phyloP scores from a whole-genome alignment of 140 eudicot genomes.

The Cichorium intybus region DNA sequence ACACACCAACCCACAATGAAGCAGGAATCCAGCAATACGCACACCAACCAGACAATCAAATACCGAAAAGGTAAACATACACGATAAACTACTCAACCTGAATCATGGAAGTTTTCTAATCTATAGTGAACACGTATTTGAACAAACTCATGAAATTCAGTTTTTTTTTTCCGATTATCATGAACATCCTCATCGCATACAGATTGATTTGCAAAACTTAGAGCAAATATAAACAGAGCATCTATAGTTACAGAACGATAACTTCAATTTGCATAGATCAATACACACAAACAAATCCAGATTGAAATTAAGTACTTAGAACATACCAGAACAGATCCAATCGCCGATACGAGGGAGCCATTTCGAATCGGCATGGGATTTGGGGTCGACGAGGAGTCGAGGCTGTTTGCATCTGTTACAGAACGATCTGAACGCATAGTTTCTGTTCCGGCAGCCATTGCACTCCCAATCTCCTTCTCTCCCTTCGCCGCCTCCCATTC shows the following conservation, averaged over 20 bases:
- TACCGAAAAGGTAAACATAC: conserved; percentile 43
- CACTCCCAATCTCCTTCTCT: conserved; percentile 98
- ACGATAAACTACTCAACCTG: conserved; percentile 65
- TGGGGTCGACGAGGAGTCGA: conserved; percentile 79
- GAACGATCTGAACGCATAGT: conserved; percentile 89
- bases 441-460: conserved; percentile 68
- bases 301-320: too few species aligned
- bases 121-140: background rate
- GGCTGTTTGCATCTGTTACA: conserved; percentile 93
- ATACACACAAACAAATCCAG: too few species aligned
- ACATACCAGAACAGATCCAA: conserved; percentile 87
- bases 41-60: conserved; percentile 76
- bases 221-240: background rate
- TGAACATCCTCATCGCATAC: conserved; percentile 1
- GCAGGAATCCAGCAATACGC: conserved; percentile 74
- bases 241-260: too few species aligned
- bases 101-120: conserved; percentile 19
- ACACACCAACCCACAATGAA: conserved; percentile 85
- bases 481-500: conserved; percentile 66
- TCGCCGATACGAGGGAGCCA: conserved; percentile 96
- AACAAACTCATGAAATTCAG: background rate
- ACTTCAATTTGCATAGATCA: too few species aligned
- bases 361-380: conserved; percentile 83
- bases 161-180: background rate
- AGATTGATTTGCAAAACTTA: conserved; percentile 3